Evolutionary conservation across 1,139 yeast species (phyloP).

Genomic region (Yamadazyma epiphylla): DNA sequence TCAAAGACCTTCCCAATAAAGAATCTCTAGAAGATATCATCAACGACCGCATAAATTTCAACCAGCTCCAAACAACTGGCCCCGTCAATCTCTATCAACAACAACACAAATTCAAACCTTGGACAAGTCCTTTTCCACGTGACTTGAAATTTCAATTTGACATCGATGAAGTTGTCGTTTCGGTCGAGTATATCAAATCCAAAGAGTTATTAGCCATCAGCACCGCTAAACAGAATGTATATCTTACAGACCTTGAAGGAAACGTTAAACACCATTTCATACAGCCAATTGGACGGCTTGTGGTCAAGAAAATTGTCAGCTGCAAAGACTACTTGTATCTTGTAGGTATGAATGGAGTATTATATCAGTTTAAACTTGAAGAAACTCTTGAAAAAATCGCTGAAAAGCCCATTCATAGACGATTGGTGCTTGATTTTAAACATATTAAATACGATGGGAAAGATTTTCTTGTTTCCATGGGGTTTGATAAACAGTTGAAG

Average conservation of each 20-base stretch:
- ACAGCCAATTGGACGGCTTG: slow-evolving; percentile 18
- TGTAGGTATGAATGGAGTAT: slow-evolving; percentile 40
- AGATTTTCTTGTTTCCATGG: slow-evolving; percentile 50
- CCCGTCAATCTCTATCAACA: background rate
- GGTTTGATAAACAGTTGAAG: slow-evolving; percentile 55
- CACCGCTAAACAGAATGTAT: slow-evolving; percentile 24
- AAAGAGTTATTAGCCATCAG: slow-evolving; percentile 15
- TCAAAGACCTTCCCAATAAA: slow-evolving; percentile 14
- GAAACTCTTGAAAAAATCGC: slow-evolving; percentile 7
- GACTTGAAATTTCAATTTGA: slow-evolving; percentile 22
- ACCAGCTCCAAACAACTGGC: slow-evolving; percentile 4
- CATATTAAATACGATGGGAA: slow-evolving; percentile 12
- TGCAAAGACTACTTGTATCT: slow-evolving; percentile 17
- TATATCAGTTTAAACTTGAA: slow-evolving; percentile 13
- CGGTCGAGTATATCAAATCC: slow-evolving; percentile 8
- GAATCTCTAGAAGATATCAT: slow-evolving; percentile 53
- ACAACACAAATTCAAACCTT: slow-evolving; percentile 13
- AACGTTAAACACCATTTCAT: slow-evolving; percentile 8
- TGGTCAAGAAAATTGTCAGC: slow-evolving; percentile 29
- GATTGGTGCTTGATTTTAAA: slow-evolving; percentile 32
- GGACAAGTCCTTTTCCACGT: slow-evolving; percentile 35
- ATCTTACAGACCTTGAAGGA: slow-evolving; percentile 16
- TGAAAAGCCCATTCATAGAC: slow-evolving; percentile 24
- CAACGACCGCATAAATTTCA: slow-evolving; percentile 43
- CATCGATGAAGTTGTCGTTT: slow-evolving; percentile 12